Evolutionary conservation across 768 basidiomycete species (phyloP), one percentile per base, ranked within the genome.

Genomic region (Mycena galericulata): DNA sequence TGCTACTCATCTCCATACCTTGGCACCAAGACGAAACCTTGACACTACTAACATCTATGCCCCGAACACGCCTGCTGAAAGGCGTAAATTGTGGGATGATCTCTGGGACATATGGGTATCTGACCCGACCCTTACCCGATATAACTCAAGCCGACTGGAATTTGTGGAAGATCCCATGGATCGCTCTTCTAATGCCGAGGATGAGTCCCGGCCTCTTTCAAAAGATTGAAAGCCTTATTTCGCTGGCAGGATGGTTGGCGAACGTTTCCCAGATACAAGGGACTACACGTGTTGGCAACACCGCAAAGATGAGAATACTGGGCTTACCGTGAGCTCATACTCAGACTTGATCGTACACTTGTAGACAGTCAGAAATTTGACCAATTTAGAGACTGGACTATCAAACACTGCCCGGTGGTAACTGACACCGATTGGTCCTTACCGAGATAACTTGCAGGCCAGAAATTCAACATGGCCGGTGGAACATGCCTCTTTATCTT

Each of bases 111-210:
- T 43, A n/a, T 43, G 41, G 41, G 41, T n/a, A n/a, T 15, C 24
- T 30, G 50, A 63, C 47, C 12, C 4, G 12, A 18, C 62, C 62
- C 10, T 29, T 63, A 10, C 62, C 62, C 8, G 24, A 53, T 34
- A 36, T 53, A 20, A 7, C 78, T 15, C 45, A 75, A 0, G 75
- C 75, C 0, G 77, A 80, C 53, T 76, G 78, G 41, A 80, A 80
- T 12, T 77, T 0, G 67, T 73, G 0, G 73, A 78, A 40, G 76
- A 77, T 15, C 2, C 55, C 0, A 22, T 77, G 0, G 77, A 76
- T 46, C 27, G 73, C 1, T 22, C 63, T 2, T 76, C 75, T 0
- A 24, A 24, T 2, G 22, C 17, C 6, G 24, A 12, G 17, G 60
- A 49, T 49, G 15, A 18, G 26, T 51, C 4, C 60, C 60, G 15